These are phyloP conservation scores for Pilaira anomala DNA, from an alignment of 192 early-diverging fungal genomes.

Conservation along the genomic window DNA sequence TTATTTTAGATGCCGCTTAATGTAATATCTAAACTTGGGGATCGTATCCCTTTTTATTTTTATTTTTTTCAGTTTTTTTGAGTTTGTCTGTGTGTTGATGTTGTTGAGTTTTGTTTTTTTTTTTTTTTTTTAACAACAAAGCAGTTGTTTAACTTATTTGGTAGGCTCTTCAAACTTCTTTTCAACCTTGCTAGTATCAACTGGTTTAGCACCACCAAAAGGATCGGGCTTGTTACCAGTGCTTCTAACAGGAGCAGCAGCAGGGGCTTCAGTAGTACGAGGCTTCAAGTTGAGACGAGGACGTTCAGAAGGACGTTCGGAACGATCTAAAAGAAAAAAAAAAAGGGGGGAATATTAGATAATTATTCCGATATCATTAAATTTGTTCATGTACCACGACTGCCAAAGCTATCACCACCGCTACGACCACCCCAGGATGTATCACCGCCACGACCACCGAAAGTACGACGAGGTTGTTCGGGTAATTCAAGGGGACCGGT, in stretches of 20 bases:
- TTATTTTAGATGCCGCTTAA: too few relatives aligned
- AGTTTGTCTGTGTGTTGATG: too few relatives aligned
- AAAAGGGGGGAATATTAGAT: not conserved
- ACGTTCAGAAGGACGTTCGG: conserved; percentile 39
- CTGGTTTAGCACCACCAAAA: conserved; percentile 62
- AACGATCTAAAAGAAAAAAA: not conserved
- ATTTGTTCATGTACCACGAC: conserved; percentile 9
- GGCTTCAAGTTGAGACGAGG: conserved; percentile 54
- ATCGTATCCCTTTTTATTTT: too few relatives aligned
- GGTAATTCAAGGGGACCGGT: conserved; percentile 40
- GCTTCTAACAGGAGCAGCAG: conserved; percentile 6
- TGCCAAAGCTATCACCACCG: conserved; percentile 20
- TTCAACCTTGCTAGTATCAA: conserved; percentile 56
- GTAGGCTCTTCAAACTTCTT: conserved; percentile 30
- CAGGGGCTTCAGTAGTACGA: conserved; percentile 27
- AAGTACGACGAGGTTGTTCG: conserved; percentile 37
- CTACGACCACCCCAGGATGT: conserved; percentile 44
- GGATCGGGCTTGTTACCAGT: conserved; percentile 50
- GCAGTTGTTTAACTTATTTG: too few relatives aligned
- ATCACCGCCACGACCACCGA: conserved; percentile 38
- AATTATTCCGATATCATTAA: not conserved
- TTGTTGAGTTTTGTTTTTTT: too few relatives aligned
- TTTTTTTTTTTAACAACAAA: too few relatives aligned
- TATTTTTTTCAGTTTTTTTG: too few relatives aligned
- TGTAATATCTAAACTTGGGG: too few relatives aligned